Conservation (phyloP, 176 grass and related monocot genomes). For the Raddia guianensis region DNA sequence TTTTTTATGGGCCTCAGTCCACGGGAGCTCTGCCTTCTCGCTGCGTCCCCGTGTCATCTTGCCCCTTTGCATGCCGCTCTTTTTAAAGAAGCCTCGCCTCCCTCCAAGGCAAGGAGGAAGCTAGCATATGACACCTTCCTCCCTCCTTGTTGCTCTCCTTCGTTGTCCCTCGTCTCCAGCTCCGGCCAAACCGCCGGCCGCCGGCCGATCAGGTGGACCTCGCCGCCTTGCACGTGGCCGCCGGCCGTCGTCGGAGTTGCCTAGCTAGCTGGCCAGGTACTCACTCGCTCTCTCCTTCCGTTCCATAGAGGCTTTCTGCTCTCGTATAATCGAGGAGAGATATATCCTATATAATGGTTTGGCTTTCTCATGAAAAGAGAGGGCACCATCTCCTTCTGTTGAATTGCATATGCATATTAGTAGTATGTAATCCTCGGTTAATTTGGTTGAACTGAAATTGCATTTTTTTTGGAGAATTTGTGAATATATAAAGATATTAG, state of each 20-base stretch:
- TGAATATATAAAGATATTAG: too few relatives aligned
- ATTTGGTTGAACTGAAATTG: neutral
- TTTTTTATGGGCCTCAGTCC: constrained; percentile 18
- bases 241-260: neutral
- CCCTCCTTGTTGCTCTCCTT: neutral
- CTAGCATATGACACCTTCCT: neutral
- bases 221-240: neutral
- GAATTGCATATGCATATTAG: neutral
- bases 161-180: neutral
- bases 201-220: neutral
- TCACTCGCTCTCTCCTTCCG: neutral
- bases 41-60: neutral
- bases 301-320: neutral
- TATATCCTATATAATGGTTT: neutral
- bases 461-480: neutral
- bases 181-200: neutral
- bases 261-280: neutral
- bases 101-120: neutral
- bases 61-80: constrained; percentile 28
- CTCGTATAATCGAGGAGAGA: neutral
- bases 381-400: neutral
- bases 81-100: constrained; percentile 38
- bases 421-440: neutral
- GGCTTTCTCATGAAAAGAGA: neutral
- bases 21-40: neutral